phyloP scores from a whole-genome alignment of 805 yeast species.

The Candida gorgasii region DNA sequence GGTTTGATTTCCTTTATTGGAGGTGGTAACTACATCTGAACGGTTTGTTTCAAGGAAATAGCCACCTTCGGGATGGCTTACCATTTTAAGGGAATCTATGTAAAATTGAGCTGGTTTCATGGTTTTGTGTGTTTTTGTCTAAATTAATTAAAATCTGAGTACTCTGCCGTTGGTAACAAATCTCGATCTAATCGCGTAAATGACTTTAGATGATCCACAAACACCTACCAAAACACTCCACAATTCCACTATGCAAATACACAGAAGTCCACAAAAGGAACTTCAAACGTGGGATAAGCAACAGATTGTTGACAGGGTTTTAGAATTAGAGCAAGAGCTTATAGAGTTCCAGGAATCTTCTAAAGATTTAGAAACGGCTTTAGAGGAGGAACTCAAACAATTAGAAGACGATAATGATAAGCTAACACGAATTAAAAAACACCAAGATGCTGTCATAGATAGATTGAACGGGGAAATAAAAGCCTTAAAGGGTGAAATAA shows the following conservation, averaged over 20 bases:
- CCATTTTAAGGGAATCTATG: conserved; percentile 15
- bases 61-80: conserved; percentile 26
- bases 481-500: conserved; percentile 20
- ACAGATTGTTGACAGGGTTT: conserved; percentile 22
- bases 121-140: neutral
- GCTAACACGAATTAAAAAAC: conserved; percentile 16
- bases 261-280: neutral
- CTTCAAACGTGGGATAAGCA: conserved; percentile 12
- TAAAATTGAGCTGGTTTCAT: conserved; percentile 16
- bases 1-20: conserved; percentile 22
- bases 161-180: too few relatives aligned
- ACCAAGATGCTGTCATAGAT: neutral
- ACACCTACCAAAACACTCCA: neutral
- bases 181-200: neutral
- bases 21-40: conserved; percentile 14
- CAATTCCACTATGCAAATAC: neutral
- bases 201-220: conserved; percentile 1
- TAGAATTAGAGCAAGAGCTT: conserved; percentile 39
- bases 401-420: conserved; percentile 28
- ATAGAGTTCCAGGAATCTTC: conserved; percentile 45
- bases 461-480: conserved; percentile 1
- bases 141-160: too few relatives aligned
- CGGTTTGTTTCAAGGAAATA: conserved; percentile 19
- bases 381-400: conserved; percentile 43
- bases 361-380: conserved; percentile 44